These are phyloP conservation scores for Phialophora macrospora DNA, from an alignment of 2,329 filamentous ascomycete species.

Conservation along the genomic window DNA sequence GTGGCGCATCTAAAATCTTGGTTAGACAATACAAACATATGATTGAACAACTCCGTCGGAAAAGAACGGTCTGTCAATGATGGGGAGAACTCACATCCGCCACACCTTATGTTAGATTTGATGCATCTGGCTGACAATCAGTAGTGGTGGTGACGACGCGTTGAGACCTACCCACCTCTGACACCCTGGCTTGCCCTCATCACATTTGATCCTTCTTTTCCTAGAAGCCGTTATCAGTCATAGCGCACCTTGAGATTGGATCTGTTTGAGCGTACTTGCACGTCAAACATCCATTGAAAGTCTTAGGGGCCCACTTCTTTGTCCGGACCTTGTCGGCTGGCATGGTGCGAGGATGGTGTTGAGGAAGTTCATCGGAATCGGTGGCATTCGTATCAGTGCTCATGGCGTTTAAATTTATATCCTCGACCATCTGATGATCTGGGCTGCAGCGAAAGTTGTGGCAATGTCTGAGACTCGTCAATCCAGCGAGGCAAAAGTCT, in stretches of 20 bases:
- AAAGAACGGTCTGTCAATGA: not conserved
- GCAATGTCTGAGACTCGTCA: not conserved
- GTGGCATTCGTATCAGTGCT: not conserved
- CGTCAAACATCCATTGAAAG: slow-evolving; percentile 33
- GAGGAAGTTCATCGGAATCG: slow-evolving; percentile 7
- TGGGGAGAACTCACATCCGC: slow-evolving; percentile 14
- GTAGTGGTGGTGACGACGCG: not conserved
- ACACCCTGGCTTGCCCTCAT: slow-evolving; percentile 32
- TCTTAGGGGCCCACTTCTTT: slow-evolving; percentile 34
- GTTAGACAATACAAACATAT: not conserved
- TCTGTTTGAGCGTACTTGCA: slow-evolving; percentile 29
- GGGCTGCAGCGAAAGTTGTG: not conserved
- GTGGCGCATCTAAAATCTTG: slow-evolving; percentile 19
- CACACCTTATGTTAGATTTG: slow-evolving; percentile 29
- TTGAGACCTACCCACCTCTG: slow-evolving; percentile 21
- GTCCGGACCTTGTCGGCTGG: slow-evolving; percentile 21
- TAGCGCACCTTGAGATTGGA: not conserved
- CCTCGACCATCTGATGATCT: slow-evolving; percentile 8
- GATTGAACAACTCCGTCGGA: not conserved
- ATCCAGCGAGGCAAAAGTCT: not conserved
- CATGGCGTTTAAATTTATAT: slow-evolving; percentile 10
- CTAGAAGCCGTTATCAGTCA: slow-evolving; percentile 11
- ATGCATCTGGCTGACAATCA: slow-evolving; percentile 24
- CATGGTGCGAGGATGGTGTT: slow-evolving; percentile 12
- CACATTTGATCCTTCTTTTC: slow-evolving; percentile 32